Percentiles rank a stretch among this genome's conserved stretches.
These are phyloP conservation scores for Podospora sp. DNA, from an alignment of 495 filamentous ascomycete species.

Conservation along the genomic window DNA sequence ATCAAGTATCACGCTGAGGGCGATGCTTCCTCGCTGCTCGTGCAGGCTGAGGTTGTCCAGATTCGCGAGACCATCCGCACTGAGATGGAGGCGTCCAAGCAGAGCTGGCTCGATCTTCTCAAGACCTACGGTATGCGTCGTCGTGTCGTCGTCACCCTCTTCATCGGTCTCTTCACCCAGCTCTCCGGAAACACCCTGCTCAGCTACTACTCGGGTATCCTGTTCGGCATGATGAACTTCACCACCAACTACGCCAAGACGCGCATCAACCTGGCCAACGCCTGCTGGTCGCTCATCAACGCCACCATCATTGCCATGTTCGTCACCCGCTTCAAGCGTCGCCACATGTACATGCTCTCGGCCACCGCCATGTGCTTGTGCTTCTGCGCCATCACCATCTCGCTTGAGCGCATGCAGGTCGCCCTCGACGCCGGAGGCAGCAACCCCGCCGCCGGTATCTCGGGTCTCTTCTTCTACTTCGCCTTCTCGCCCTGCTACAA, in stretches of 20 bases:
- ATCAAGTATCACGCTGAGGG: constrained; percentile 65
- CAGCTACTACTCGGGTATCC: constrained; percentile 52
- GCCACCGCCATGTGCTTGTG: constrained; percentile 55
- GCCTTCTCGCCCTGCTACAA: constrained; percentile 65
- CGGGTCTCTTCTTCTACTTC: constrained; percentile 63
- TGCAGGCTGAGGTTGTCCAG: constrained; percentile 61
- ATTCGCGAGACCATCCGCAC: constrained; percentile 61
- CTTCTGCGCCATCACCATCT: constrained; percentile 63
- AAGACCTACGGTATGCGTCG: constrained; percentile 56
- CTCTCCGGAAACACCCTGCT: constrained; percentile 68
- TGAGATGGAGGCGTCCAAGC: constrained; percentile 58
- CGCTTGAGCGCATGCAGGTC: constrained; percentile 55
- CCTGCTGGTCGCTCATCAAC: constrained; percentile 59
- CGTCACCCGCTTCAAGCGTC: constrained; percentile 54
- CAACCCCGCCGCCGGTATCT: constrained; percentile 46
- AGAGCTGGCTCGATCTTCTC: constrained; percentile 59
- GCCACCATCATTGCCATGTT: constrained; percentile 56
- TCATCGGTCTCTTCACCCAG: constrained; percentile 65
- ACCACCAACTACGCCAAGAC: constrained; percentile 54
- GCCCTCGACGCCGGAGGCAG: constrained; percentile 38
- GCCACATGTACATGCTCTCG: constrained; percentile 61
- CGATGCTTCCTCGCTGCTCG: constrained; percentile 55
- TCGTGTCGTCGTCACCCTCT: constrained; percentile 58
- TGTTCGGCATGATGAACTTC: constrained; percentile 52
- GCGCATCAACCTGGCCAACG: constrained; percentile 60